A percentile compares a stretch with the other conserved stretches of the same genome.
phyloP scores from a whole-genome alignment of 1,284 basidiomycete genomes.

The Microbotryum scabiosae region DNA sequence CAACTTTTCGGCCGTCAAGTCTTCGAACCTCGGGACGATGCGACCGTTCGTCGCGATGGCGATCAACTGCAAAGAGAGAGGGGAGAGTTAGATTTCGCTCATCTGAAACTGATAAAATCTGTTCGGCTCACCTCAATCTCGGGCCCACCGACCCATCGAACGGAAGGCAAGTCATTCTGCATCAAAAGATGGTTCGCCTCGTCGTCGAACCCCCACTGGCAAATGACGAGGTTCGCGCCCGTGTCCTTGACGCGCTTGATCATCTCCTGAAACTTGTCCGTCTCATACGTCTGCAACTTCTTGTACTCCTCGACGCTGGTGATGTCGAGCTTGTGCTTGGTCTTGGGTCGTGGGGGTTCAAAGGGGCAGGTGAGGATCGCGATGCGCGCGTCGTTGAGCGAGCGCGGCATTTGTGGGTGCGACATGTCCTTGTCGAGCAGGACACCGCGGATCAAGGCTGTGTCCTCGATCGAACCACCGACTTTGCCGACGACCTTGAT shows the following conservation, averaged over 20 bases:
- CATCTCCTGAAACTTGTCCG: slow-evolving; percentile 93
- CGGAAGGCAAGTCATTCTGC: slow-evolving; percentile 96
- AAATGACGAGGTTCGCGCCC: slow-evolving; percentile 97
- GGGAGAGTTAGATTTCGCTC: background rate
- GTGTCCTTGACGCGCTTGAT: slow-evolving; percentile 94
- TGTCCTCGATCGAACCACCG: slow-evolving; percentile 92
- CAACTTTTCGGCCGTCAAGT: slow-evolving; percentile 81
- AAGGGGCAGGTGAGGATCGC: slow-evolving; percentile 98
- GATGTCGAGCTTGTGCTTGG: slow-evolving; percentile 98
- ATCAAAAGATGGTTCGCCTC: slow-evolving; percentile 97
- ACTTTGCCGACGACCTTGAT: slow-evolving; percentile 99
- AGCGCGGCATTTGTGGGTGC: slow-evolving; percentile 92
- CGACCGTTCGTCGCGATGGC: slow-evolving; percentile 97
- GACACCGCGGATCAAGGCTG: slow-evolving; percentile 83
- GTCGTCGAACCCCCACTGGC: slow-evolving; percentile 99
- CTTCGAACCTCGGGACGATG: slow-evolving; percentile 96
- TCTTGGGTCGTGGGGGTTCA: slow-evolving; percentile 96
- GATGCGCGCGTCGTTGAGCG: slow-evolving; percentile 77
- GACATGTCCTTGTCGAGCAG: slow-evolving; percentile 99
- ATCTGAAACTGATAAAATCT: background rate
- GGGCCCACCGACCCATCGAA: slow-evolving; percentile 97
- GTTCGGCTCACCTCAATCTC: slow-evolving; percentile 77
- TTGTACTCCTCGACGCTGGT: slow-evolving; percentile 96
- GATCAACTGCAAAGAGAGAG: slow-evolving; percentile 56
- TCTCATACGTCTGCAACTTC: slow-evolving; percentile 89